Evolutionary conservation across 1,284 basidiomycete genomes (phyloP).

Genomic region (Cutaneotrichosporon curvatum): DNA sequence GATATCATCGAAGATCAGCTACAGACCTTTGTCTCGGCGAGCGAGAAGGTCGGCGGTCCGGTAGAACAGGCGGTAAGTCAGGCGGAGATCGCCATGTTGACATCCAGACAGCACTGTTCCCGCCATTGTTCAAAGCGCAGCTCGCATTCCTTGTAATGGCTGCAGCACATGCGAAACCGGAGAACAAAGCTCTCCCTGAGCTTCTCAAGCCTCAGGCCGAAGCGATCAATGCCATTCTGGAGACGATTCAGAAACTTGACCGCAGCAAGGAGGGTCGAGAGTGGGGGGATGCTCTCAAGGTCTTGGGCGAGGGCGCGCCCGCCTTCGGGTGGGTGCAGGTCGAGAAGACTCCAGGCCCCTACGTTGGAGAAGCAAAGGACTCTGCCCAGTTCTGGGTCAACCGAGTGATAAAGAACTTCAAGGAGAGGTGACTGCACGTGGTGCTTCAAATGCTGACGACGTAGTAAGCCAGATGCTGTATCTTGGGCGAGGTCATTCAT

Average conservation of each 20-base stretch:
- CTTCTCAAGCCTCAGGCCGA: constrained; percentile 67
- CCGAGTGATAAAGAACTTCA: constrained; percentile 85
- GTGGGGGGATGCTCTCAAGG: constrained; percentile 73
- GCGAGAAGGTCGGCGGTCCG: constrained; percentile 64
- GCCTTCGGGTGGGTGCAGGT: constrained; percentile 88
- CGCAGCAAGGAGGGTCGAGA: constrained; percentile 64
- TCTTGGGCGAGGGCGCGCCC: constrained; percentile 72
- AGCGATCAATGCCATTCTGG: constrained; percentile 66
- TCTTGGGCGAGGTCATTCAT: constrained; percentile 80
- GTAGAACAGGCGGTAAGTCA: constrained; percentile 70
- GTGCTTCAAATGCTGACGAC: neutral
- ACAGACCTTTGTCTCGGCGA: constrained; percentile 65
- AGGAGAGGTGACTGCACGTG: constrained; percentile 63
- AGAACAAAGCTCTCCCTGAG: constrained; percentile 35
- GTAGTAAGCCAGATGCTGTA: constrained; percentile 75
- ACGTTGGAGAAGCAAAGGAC: constrained; percentile 79
- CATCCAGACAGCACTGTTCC: constrained; percentile 60
- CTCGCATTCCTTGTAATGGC: constrained; percentile 63
- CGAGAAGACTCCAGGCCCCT: constrained; percentile 61
- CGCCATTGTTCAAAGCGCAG: constrained; percentile 63
- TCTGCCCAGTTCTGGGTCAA: constrained; percentile 85
- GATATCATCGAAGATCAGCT: constrained; percentile 65
- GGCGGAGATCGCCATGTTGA: neutral
- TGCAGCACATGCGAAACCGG: constrained; percentile 70
- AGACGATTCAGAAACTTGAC: constrained; percentile 69